Evolutionary conservation across 2,329 filamentous ascomycete genomes (phyloP), one percentile per base, ranked within the genome.

Genomic region (Penicillium sp.): DNA sequence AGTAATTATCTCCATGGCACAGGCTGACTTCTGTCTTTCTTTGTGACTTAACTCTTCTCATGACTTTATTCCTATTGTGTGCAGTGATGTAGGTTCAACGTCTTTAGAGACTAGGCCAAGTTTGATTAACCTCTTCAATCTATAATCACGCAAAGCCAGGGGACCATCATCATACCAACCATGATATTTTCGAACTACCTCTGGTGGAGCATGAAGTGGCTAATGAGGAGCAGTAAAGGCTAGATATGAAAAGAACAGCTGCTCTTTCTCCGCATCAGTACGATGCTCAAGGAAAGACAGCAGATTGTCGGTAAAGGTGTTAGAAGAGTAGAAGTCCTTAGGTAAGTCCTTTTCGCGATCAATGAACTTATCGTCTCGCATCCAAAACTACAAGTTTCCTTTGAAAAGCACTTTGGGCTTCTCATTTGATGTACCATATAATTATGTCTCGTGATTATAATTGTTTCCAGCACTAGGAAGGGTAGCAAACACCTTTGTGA

Each of bases 151-250:
- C 6, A 83, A 68, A 0, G 68, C 77, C 43, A 80, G 74, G 1
- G 80, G 80, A 0, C 80, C 80, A 0, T 79, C 74, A 52, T 81
- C 74, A 59, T 82, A 82, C 1, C 74, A 65, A 11, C 77, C 79
- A 28, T 72, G 68, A 64, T 82, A 82, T 58, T 80, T 74, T 4
- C 73, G 68, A 47, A 78, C 72, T 55, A 74, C 71, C 52, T 79
- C 71, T 49, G 74, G 71, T 0, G 78, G 77, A 6, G 75, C 77
- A 61, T 81, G 79, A 2, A 82, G 66, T 0, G 79, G 79, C 78
- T 79, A 82, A 62, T 82, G 79, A 0, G 79, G 79, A 5, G 78
- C 79, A 1, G 77, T 77, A 64, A 77, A 81, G 0, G 79, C 72
- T 1, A 76, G 71, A 59, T 77, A 80, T 2, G 70, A 75, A 60